A percentile compares a stretch with the other conserved stretches of the same genome.
phyloP scores from a whole-genome alignment of 2,329 filamentous ascomycete genomes.

The Fusarium decemcellulare region DNA sequence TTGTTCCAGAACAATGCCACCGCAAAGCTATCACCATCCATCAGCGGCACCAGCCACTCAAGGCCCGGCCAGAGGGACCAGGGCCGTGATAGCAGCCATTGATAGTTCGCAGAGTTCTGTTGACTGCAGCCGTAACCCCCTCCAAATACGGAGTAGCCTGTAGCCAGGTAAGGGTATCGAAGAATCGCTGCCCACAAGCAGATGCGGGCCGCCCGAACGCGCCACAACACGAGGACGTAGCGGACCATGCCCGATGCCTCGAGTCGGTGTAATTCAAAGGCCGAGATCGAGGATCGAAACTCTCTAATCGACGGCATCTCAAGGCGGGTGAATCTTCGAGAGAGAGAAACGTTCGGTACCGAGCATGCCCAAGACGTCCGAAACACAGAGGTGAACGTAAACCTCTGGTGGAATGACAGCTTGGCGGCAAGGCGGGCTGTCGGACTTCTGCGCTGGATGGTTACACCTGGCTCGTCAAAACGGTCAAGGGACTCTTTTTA shows the following conservation, averaged over 20 bases:
- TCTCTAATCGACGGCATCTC: too few relatives aligned
- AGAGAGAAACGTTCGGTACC: background rate
- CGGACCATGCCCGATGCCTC: conserved; percentile 2
- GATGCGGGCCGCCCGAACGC: conserved; percentile 7
- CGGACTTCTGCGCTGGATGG: conserved; percentile 7
- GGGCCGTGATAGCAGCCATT: conserved; percentile 3
- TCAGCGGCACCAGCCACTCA: background rate
- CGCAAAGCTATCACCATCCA: conserved; percentile 15
- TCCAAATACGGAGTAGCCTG: background rate
- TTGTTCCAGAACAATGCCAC: conserved; percentile 42
- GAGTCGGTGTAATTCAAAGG: conserved; percentile 2
- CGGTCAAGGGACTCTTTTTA: conserved; percentile 11
- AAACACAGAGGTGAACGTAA: conserved; percentile 7
- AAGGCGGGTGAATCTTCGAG: too few relatives aligned
- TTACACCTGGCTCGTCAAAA: conserved; percentile 5
- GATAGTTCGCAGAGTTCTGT: background rate
- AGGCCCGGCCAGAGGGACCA: background rate
- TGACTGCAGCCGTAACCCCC: conserved; percentile 5
- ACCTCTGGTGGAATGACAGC: background rate
- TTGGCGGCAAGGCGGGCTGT: conserved; percentile 4
- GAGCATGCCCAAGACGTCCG: background rate
- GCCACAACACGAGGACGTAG: conserved; percentile 12
- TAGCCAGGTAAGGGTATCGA: background rate
- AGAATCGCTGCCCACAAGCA: conserved; percentile 5
- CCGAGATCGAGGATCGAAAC: conserved; percentile 3